A percentile compares a stretch with the other conserved stretches of the same genome.
These are phyloP conservation scores for Phytophthora kernoviae DNA, from an alignment of 352 stramenopile genomes.

Conservation along the genomic window DNA sequence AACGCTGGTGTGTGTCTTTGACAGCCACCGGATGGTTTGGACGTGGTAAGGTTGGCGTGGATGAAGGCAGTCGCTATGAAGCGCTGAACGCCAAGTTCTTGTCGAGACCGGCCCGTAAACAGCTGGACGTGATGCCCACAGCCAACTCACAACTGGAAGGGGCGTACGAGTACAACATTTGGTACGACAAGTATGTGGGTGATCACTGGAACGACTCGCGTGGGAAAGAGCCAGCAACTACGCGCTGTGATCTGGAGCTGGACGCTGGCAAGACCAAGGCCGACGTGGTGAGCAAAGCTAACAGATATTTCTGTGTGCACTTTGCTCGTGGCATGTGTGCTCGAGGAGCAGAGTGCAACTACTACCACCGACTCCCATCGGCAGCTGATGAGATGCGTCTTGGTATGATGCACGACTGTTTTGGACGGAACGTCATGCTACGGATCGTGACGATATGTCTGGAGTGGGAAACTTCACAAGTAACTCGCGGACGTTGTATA, in stretches of 20 bases:
- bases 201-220: constrained; percentile 90
- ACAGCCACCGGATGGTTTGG: constrained; percentile 93
- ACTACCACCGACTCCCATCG: constrained; percentile 90
- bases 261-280: constrained; percentile 93
- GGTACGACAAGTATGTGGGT: constrained; percentile 94
- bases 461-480: constrained; percentile 92
- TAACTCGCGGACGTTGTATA: constrained; percentile 92
- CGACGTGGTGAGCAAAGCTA: constrained; percentile 84
- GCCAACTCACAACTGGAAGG: constrained; percentile 90
- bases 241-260: constrained; percentile 81
- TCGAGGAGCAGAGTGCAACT: constrained; percentile 89
- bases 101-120: constrained; percentile 85
- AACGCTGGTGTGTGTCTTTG: neutral
- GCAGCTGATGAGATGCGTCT: constrained; percentile 74
- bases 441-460: constrained; percentile 93
- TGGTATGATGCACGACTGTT: constrained; percentile 93
- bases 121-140: constrained; percentile 89
- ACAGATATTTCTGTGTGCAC: constrained; percentile 92
- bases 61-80: constrained; percentile 79
- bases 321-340: constrained; percentile 93
- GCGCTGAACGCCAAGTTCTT: constrained; percentile 87
- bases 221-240: constrained; percentile 85
- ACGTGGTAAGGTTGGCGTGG: constrained; percentile 80
- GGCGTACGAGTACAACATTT: constrained; percentile 96
- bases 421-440: constrained; percentile 91